A percentile compares a stretch with the other conserved stretches of the same genome.
These are phyloP conservation scores for Pseudisothecium myosuroides DNA, from an alignment of 225 moss, liverwort and hornwort genomes.

Conservation along the genomic window DNA sequence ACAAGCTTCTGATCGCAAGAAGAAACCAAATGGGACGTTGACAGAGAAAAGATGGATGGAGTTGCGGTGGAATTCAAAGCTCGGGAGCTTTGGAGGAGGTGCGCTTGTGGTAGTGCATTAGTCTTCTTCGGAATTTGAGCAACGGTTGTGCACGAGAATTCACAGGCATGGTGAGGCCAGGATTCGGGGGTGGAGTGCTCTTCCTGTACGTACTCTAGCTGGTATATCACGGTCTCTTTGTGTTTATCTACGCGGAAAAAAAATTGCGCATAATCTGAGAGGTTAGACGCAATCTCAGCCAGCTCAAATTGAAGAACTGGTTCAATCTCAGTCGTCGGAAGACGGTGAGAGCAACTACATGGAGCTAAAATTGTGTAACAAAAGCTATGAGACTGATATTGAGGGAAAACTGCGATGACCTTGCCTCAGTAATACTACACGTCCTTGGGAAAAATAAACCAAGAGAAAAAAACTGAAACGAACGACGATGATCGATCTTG, in stretches of 20 bases:
- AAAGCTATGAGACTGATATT: background rate
- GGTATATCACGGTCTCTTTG: background rate
- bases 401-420: background rate
- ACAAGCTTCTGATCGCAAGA: background rate
- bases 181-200: background rate
- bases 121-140: background rate
- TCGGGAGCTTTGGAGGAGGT: background rate
- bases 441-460: background rate
- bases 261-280: no score
- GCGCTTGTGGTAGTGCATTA: background rate
- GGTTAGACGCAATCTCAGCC: background rate
- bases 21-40: background rate
- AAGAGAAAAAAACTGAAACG: background rate
- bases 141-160: conserved; percentile 5
- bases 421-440: background rate
- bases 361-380: background rate
- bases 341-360: background rate
- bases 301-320: background rate
- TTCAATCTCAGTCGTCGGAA: background rate
- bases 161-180: conserved; percentile 5
- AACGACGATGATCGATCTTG: background rate
- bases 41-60: background rate
- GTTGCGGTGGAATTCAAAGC: background rate
- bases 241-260: background rate
- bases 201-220: background rate